phyloP scores from a whole-genome alignment of 345 rosid genomes.

The Bruguiera parviflora region DNA sequence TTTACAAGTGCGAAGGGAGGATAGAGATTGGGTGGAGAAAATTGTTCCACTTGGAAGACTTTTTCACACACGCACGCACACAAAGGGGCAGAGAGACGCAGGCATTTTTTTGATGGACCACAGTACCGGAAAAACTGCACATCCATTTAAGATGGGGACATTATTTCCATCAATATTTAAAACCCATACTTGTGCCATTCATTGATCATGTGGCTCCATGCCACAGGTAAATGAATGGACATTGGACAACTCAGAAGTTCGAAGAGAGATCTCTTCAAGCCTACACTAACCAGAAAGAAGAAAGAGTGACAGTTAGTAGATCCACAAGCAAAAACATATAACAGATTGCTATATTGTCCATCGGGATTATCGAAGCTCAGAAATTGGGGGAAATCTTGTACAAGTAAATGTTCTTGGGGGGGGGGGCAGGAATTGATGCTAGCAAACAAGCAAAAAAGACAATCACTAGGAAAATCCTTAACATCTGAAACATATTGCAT shows the following conservation, averaged over 20 bases:
- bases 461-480: not conserved
- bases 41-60: slow-evolving; percentile 22
- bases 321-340: not conserved
- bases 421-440: not conserved
- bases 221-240: too few relatives aligned
- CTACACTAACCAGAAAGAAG: too few relatives aligned
- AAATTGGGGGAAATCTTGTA: slow-evolving; percentile 4
- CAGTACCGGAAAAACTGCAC: slow-evolving; percentile 15
- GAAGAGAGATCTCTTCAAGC: too few relatives aligned
- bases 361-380: not conserved
- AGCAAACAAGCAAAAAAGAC: slow-evolving; percentile 8
- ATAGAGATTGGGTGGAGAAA: not conserved
- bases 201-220: slow-evolving; percentile 15
- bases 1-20: not conserved
- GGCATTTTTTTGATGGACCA: slow-evolving; percentile 34
- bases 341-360: not conserved
- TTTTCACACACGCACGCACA: not conserved
- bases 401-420: not conserved
- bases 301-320: not conserved
- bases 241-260: too few relatives aligned
- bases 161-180: slow-evolving; percentile 14
- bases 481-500: slow-evolving; percentile 5
- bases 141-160: slow-evolving; percentile 32
- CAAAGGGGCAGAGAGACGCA: not conserved
- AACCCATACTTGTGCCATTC: slow-evolving; percentile 23